Percentiles rank a stretch among this genome's conserved stretches.
Conservation (phyloP, 2,329 filamentous ascomycete species). For the Helotiales sp. region DNA sequence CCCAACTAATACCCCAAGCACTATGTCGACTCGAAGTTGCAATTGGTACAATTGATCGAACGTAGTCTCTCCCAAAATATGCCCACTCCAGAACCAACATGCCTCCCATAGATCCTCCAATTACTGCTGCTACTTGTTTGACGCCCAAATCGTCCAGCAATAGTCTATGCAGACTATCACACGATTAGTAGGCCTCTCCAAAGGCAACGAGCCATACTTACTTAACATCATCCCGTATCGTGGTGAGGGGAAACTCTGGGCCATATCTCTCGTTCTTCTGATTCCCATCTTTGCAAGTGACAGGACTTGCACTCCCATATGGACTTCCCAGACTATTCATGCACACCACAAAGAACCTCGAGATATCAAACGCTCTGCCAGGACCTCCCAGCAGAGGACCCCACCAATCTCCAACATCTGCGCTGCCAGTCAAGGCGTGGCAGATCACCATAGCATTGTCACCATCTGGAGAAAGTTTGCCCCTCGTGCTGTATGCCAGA, state of each 20-base stretch:
- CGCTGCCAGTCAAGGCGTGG: conserved; percentile 83
- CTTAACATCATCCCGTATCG: conserved; percentile 94
- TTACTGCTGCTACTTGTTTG: conserved; percentile 75
- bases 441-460: conserved; percentile 79
- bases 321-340: conserved; percentile 86
- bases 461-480: conserved; percentile 60
- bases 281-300: conserved; percentile 86
- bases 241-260: conserved; percentile 94
- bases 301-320: conserved; percentile 76
- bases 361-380: conserved; percentile 80
- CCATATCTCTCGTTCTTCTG: conserved; percentile 71
- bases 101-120: conserved; percentile 85
- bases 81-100: conserved; percentile 94
- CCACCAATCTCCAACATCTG: conserved; percentile 89
- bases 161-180: conserved; percentile 73
- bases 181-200: conserved; percentile 27
- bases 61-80: conserved; percentile 87
- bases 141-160: conserved; percentile 82
- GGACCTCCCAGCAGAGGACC: conserved; percentile 75
- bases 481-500: conserved; percentile 69
- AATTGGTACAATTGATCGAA: conserved; percentile 80
- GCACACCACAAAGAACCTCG: conserved; percentile 83
- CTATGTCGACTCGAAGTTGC: conserved; percentile 85
- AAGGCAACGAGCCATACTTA: conserved; percentile 52
- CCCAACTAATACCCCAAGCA: conserved; percentile 91